Conservation (phyloP, 805 yeast species). For the Candida tammaniensis region DNA sequence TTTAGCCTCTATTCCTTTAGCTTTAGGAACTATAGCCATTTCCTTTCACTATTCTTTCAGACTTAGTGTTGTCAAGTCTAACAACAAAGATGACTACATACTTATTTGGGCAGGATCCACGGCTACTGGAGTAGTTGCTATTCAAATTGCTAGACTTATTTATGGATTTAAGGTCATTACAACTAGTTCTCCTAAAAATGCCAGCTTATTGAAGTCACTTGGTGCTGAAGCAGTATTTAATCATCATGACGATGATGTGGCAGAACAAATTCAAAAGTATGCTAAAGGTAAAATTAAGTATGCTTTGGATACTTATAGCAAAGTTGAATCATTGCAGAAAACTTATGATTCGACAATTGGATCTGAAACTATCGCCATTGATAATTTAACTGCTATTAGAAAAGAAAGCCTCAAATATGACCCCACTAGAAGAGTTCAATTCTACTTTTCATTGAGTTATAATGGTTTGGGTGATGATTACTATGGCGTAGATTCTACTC, state of each 20-base stretch:
- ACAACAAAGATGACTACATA: conserved; percentile 15
- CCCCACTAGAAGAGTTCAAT: not conserved
- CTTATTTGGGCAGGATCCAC: conserved; percentile 37
- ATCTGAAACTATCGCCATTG: conserved; percentile 16
- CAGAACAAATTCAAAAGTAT: conserved; percentile 17
- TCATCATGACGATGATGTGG: conserved; percentile 23
- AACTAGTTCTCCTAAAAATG: conserved; percentile 26
- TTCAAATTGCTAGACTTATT: conserved; percentile 28
- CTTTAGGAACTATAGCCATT: conserved; percentile 48
- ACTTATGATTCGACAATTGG: conserved; percentile 24
- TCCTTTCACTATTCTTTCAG: conserved; percentile 23
- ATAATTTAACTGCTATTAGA: conserved; percentile 11
- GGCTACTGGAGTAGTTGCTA: conserved; percentile 28
- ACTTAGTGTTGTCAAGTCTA: conserved; percentile 2
- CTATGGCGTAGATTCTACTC: too few species aligned
- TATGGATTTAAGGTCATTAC: conserved; percentile 28
- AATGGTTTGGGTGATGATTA: conserved; percentile 1
- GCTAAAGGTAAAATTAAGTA: conserved; percentile 20
- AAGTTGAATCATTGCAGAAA: conserved; percentile 21
- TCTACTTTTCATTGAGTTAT: not conserved
- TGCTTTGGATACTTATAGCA: conserved; percentile 25
- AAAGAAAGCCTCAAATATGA: too few species aligned
- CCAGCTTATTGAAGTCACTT: conserved; percentile 18
- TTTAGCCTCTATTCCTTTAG: conserved; percentile 59
- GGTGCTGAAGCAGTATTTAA: conserved; percentile 31